Percentiles rank a stretch among this genome's conserved stretches.
Evolutionary conservation across 2,329 filamentous ascomycete species (phyloP).

Genomic region (Basipetospora sp.): DNA sequence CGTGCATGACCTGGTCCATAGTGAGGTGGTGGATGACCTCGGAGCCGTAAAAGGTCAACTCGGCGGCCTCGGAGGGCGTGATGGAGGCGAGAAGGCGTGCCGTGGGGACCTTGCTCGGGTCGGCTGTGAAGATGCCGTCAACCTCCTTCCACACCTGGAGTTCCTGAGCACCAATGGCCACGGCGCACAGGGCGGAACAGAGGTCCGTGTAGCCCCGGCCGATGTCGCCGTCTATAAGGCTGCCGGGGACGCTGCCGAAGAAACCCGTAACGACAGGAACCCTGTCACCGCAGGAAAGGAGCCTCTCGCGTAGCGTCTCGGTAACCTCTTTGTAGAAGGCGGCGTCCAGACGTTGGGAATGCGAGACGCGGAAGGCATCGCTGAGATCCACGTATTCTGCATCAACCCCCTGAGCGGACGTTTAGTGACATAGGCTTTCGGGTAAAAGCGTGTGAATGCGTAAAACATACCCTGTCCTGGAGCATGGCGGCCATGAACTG

Average conservation of each 20-base stretch:
- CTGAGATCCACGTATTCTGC: constrained; percentile 84
- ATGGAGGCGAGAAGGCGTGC: constrained; percentile 79
- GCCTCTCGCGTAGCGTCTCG: constrained; percentile 44
- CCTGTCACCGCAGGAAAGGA: constrained; percentile 48
- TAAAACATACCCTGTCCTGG: constrained; percentile 46
- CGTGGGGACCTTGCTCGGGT: constrained; percentile 82
- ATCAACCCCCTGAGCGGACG: constrained; percentile 46
- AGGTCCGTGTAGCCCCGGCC: constrained; percentile 94
- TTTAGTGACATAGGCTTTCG: constrained; percentile 8
- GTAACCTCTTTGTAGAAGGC: constrained; percentile 56
- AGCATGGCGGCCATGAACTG: constrained; percentile 76
- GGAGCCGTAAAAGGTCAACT: constrained; percentile 85
- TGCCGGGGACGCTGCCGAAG: constrained; percentile 85
- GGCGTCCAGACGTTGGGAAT: constrained; percentile 44
- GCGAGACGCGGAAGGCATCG: constrained; percentile 59
- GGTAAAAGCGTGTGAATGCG: not conserved
- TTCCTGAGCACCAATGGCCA: constrained; percentile 74
- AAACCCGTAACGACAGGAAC: constrained; percentile 81
- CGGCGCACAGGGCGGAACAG: constrained; percentile 80
- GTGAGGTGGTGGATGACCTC: constrained; percentile 98
- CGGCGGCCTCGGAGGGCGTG: constrained; percentile 85
- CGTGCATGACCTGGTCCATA: constrained; percentile 89
- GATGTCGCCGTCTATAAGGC: constrained; percentile 73
- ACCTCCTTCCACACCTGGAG: constrained; percentile 99
- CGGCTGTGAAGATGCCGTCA: constrained; percentile 76